Evolutionary conservation across 2,329 filamentous ascomycete species (phyloP).

Genomic region (Leptoxyphium fumago): DNA sequence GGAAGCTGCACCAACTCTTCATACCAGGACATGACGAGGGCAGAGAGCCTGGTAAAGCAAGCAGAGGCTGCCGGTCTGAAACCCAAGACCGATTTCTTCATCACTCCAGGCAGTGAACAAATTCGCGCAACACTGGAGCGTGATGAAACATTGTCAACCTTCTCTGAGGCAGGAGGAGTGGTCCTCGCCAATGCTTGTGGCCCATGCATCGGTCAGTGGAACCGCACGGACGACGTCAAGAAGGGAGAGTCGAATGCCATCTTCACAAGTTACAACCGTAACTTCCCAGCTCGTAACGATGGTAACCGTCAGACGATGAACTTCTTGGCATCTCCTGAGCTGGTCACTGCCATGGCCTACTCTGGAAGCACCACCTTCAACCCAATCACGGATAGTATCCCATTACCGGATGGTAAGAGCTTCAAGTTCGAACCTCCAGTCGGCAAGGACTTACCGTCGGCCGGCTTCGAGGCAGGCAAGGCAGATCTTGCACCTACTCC

Average conservation of each 20-base stretch:
- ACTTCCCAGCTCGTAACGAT: constrained; percentile 94
- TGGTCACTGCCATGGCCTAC: constrained; percentile 93
- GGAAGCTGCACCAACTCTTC: constrained; percentile 98
- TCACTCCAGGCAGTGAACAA: constrained; percentile 92
- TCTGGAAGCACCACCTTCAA: constrained; percentile 90
- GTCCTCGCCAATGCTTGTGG: constrained; percentile 89
- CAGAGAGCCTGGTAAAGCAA: constrained; percentile 84
- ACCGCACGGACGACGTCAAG: constrained; percentile 66
- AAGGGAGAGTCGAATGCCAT: constrained; percentile 91
- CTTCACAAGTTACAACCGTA: constrained; percentile 94
- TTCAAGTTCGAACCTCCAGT: constrained; percentile 74
- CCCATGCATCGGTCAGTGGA: constrained; percentile 91
- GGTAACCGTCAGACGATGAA: constrained; percentile 97
- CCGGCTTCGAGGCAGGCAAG: constrained; percentile 71
- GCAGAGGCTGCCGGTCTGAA: constrained; percentile 78
- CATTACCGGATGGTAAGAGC: constrained; percentile 57
- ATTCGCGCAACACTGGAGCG: constrained; percentile 87
- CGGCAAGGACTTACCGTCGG: constrained; percentile 45
- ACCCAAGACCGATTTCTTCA: constrained; percentile 82
- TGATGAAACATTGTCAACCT: constrained; percentile 73
- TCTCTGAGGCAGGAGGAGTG: constrained; percentile 72
- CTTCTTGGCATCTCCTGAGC: constrained; percentile 90
- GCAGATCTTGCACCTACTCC: constrained; percentile 58
- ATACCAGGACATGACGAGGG: constrained; percentile 95
- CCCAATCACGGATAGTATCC: constrained; percentile 74